Percentiles rank a stretch among this genome's conserved stretches.
These are phyloP conservation scores for Claviceps paspali DNA, from an alignment of 2,329 filamentous ascomycete species.

Conservation along the genomic window DNA sequence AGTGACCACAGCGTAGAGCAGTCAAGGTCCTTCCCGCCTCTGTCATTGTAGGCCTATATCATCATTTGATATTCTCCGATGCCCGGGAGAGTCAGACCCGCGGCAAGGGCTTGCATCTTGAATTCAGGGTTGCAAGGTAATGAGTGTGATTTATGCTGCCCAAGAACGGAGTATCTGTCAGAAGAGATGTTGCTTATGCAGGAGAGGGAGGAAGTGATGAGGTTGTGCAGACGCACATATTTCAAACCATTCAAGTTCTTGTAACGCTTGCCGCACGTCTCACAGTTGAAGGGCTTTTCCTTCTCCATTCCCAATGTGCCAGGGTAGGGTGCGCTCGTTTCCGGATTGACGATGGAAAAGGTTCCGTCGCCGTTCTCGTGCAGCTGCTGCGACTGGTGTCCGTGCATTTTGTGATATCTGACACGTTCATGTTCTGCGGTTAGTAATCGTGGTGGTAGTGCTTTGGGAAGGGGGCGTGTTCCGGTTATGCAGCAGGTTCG, in stretches of 20 bases:
- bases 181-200: no score
- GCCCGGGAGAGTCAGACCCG: constrained; percentile 26
- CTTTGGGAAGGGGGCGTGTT: no score
- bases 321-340: constrained; percentile 85
- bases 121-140: constrained; percentile 80
- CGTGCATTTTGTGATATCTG: constrained; percentile 64
- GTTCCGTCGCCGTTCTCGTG: constrained; percentile 95
- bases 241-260: constrained; percentile 98
- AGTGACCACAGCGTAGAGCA: background rate
- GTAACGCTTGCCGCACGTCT: constrained; percentile 93
- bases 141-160: constrained; percentile 62
- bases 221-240: constrained; percentile 61
- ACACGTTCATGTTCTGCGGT: background rate
- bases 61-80: constrained; percentile 31
- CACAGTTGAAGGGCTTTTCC: constrained; percentile 96
- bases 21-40: constrained; percentile 1
- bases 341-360: constrained; percentile 94
- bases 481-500: background rate
- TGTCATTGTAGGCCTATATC: constrained; percentile 11
- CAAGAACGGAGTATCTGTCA: constrained; percentile 1
- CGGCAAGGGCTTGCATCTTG: constrained; percentile 29
- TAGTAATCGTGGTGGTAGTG: background rate
- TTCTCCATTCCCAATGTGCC: constrained; percentile 99
- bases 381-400: constrained; percentile 90
- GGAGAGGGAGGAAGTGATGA: no score